Evolutionary conservation across 2,329 filamentous ascomycete genomes (phyloP).

Genomic region (Elsinoe necatrix): DNA sequence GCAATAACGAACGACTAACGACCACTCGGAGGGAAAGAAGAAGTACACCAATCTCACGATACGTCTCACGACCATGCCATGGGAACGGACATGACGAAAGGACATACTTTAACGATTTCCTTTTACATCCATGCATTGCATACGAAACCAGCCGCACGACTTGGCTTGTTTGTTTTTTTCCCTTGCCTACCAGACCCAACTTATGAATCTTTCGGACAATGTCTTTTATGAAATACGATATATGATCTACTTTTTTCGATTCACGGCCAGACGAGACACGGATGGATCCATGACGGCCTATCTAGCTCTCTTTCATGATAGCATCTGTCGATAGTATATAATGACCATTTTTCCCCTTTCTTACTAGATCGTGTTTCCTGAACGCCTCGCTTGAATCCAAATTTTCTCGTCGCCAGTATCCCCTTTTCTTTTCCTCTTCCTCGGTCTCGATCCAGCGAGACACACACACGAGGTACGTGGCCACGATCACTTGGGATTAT

Average conservation of each 20-base stretch:
- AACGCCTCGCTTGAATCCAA: slow-evolving; percentile 4
- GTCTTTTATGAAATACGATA: background rate
- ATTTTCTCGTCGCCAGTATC: background rate
- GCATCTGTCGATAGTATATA: slow-evolving; percentile 7
- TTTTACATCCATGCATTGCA: background rate
- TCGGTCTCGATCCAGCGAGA: background rate
- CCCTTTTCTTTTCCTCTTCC: background rate
- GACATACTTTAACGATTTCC: background rate
- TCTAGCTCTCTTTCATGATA: too few relatives aligned
- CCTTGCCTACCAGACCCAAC: background rate
- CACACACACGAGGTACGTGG: too few relatives aligned
- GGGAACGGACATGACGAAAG: background rate
- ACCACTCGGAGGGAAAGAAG: slow-evolving; percentile 6
- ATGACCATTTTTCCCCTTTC: background rate
- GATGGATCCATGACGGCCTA: background rate
- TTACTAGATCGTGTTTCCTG: background rate
- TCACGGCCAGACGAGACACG: background rate
- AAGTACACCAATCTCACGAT: slow-evolving; percentile 13
- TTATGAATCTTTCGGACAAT: background rate
- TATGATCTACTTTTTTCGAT: background rate
- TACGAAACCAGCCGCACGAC: background rate
- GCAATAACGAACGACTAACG: slow-evolving; percentile 8
- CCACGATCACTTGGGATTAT: slow-evolving; percentile 37
- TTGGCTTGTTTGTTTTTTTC: background rate
- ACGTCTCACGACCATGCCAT: slow-evolving; percentile 13